Evolutionary conservation across 768 basidiomycete genomes (phyloP), one percentile per base, ranked within the genome.

Genomic region (Naganishia friedmannii): DNA sequence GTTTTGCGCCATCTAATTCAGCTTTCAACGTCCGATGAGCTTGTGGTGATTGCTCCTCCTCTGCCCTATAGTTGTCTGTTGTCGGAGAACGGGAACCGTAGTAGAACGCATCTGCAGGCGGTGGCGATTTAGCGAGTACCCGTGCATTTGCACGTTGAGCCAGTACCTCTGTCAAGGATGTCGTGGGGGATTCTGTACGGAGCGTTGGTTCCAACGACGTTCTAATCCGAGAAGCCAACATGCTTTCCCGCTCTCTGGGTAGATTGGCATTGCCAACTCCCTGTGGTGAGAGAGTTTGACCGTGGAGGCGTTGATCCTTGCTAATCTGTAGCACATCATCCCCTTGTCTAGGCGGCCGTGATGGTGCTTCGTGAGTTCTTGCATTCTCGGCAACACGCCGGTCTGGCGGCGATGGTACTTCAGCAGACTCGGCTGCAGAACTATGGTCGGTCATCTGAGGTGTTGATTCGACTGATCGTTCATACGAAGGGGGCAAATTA

Each of bases 1-100:
- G 60, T 29, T 86, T 85, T 0, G 95, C 95, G 76, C 88, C 86
- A 5, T 83, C 82, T 56, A 99, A 81, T 0, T 91, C 89, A 55
- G 88, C 87, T 77, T 87, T 88, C 88, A 97, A 32, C 12, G 37
- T 15, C 12, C 19, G 34, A 45, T 45, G n/a, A 42, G 34, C 29
- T 51, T 45, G 68, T n/a, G 26, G 9, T 19, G 55, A 45, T 19
- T 42, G 55, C 26, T 69, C 68, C 21, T 51, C 68, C 7, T 58
- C 56, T n/a, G 21, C 58, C 8, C 34, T 31, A 29, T 58, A 60
- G 45, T 51, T 54, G 8, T 72, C 75, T 2, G 65, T 66, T 8
- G 72, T 78, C 48, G 83, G 78, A 83, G 80, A 76, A 34, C 78
- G 69, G 29, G 74, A 39, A 32, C 77, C 77, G 66, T 81, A 81